These are phyloP conservation scores for Oryza officinalis DNA, from an alignment of 176 grass and related monocot species.

Conservation along the genomic window DNA sequence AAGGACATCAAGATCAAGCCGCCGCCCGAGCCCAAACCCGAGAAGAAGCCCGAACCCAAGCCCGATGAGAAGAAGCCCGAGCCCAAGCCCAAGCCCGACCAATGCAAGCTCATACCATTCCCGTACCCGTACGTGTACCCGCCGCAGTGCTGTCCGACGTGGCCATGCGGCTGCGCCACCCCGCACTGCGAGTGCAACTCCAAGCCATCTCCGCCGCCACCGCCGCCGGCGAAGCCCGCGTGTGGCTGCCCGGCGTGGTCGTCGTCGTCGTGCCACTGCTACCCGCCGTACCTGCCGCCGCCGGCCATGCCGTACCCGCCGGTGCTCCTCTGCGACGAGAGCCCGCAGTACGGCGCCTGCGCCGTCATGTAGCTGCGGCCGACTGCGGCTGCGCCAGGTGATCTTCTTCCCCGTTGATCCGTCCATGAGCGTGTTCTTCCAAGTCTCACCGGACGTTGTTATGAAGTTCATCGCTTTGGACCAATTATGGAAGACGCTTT, in stretches of 20 bases:
- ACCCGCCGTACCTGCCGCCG: not conserved
- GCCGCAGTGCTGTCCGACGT: not conserved
- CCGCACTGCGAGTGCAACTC: not conserved
- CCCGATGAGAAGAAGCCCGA: not conserved
- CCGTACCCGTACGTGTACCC: not conserved
- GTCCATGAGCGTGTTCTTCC: no score
- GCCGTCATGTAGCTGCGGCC: not conserved
- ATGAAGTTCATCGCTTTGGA: no score
- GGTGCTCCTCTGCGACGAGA: not conserved
- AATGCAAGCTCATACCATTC: not conserved
- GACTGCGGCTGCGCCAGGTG: no score
- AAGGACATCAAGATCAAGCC: conserved; percentile 43
- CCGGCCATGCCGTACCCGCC: not conserved
- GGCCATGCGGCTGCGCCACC: not conserved
- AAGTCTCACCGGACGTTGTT: no score
- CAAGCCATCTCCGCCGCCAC: not conserved
- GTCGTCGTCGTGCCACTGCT: not conserved
- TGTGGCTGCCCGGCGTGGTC: not conserved
- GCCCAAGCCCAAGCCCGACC: not conserved
- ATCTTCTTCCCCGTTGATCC: no score
- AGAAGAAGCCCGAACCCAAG: not conserved
- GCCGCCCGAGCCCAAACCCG: not conserved
- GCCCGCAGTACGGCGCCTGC: not conserved
- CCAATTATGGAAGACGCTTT: no score
- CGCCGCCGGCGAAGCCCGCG: not conserved